Percentiles rank a stretch among this genome's conserved stretches.
Evolutionary conservation across 805 yeast species (phyloP).

Genomic region (Candida sanyiensis): DNA sequence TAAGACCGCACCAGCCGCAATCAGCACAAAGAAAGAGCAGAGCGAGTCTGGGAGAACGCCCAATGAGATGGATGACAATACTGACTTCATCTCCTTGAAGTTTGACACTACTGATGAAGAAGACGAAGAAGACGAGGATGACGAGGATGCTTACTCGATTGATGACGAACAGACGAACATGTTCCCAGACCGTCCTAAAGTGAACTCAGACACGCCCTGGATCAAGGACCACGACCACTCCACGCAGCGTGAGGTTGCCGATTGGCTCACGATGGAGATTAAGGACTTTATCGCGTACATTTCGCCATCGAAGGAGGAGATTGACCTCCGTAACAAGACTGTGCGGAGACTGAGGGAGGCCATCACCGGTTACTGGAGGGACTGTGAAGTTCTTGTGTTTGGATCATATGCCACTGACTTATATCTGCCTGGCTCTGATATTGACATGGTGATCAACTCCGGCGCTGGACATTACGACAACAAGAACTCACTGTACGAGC

Average conservation of each 20-base stretch:
- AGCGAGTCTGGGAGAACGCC: not conserved
- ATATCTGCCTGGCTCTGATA: constrained; percentile 91
- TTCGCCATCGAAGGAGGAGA: constrained; percentile 77
- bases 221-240: constrained; percentile 72
- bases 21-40: not conserved
- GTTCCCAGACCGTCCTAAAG: constrained; percentile 10
- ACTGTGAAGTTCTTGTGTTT: constrained; percentile 75
- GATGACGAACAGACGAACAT: constrained; percentile 22
- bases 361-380: constrained; percentile 61
- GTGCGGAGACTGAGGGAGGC: constrained; percentile 53
- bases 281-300: constrained; percentile 78
- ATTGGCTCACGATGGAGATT: constrained; percentile 84
- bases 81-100: constrained; percentile 37
- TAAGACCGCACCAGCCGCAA: not conserved
- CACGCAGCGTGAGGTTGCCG: constrained; percentile 68
- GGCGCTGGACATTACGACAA: constrained; percentile 50
- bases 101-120: constrained; percentile 29
- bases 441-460: constrained; percentile 84
- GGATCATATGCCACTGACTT: constrained; percentile 94
- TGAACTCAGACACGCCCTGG: constrained; percentile 57
- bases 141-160: constrained; percentile 25
- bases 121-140: constrained; percentile 18
- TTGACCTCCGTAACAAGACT: constrained; percentile 56
- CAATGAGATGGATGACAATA: constrained; percentile 32
- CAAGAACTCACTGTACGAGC: constrained; percentile 60